Evolutionary conservation across 345 rosid genomes (phyloP), one percentile per base, ranked within the genome.

Genomic region (Ailanthus altissimus): DNA sequence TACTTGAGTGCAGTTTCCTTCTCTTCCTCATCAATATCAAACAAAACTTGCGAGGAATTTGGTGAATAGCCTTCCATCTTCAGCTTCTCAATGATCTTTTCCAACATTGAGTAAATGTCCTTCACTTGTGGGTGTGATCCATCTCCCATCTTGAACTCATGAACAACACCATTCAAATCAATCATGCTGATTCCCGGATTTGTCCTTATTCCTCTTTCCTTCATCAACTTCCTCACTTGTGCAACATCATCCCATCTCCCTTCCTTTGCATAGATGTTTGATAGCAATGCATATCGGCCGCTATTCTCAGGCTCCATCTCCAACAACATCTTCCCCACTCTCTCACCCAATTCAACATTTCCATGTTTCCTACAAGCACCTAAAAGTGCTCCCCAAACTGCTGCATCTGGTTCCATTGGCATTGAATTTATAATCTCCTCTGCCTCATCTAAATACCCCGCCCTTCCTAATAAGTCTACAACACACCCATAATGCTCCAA

Each of bases 1-100:
- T 82, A 65, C 58, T 75, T 73, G 21, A 84, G 23, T 6, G 83
- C 79, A 50, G 68, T 75, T 60, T 84, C 85, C 79, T 84, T 82
- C 73, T 81, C 85, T 80, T 83, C 89, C 75, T 86, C 89, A 28
- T 76, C 86, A 3, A 83, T 79, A n/a, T 86, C 86, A 60, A 86
- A 81, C 69, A 81, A 51, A 79, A 79, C 86, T 50, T 82, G 81
- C 5, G 86, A 83, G 0, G 82, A 74, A 43, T 82, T 78, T 11
- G 84, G 87, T 9, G 70, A 58, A 59, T 86, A 86, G 14, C 87
- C 87, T 62, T 82, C 82, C 53, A 21, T 77, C 51, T 78, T 46
- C 62, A 86, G 58, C 79, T 57, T 82, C 74, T 82, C 82, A 11
- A 84, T 76, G 75, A 84, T 83, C 26, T 51, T 65, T 40, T 77